Evolutionary conservation across 2,329 filamentous ascomycete genomes (phyloP).

Genomic region (Aspergillus sp.): DNA sequence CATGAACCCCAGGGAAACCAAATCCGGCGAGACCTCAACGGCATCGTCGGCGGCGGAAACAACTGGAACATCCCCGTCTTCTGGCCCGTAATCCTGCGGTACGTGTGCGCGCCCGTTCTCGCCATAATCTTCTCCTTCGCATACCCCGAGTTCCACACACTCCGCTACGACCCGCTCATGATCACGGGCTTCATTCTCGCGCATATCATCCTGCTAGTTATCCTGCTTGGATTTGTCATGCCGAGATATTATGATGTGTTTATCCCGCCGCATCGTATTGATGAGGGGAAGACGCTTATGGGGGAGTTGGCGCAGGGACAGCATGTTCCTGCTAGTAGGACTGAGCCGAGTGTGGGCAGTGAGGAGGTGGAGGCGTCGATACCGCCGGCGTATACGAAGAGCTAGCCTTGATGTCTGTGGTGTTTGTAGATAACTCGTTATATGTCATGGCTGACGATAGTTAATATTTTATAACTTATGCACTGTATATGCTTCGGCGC

Average conservation of each 20-base stretch:
- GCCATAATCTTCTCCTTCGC: constrained; percentile 55
- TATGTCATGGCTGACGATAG: too few species aligned
- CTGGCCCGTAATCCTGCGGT: constrained; percentile 53
- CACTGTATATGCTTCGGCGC: too few species aligned
- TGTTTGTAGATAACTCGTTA: neutral
- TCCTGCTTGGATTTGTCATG: constrained; percentile 51
- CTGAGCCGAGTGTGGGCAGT: neutral
- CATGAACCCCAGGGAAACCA: constrained; percentile 50
- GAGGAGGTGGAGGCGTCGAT: neutral
- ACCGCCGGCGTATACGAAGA: neutral
- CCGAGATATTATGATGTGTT: constrained; percentile 57
- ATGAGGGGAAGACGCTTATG: constrained; percentile 39
- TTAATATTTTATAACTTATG: too few species aligned
- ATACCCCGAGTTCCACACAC: constrained; percentile 50
- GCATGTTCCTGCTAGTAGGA: neutral
- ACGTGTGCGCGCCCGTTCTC: constrained; percentile 51
- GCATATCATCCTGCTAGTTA: constrained; percentile 48
- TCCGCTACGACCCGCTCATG: constrained; percentile 52
- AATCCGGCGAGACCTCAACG: constrained; percentile 56
- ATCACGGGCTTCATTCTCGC: constrained; percentile 52
- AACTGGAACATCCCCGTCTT: constrained; percentile 59
- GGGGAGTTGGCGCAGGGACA: neutral
- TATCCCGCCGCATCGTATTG: constrained; percentile 48
- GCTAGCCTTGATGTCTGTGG: neutral
- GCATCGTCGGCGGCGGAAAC: constrained; percentile 53